These are phyloP conservation scores for Russula sp. DNA, from an alignment of 768 basidiomycete genomes.

Conservation along the genomic window DNA sequence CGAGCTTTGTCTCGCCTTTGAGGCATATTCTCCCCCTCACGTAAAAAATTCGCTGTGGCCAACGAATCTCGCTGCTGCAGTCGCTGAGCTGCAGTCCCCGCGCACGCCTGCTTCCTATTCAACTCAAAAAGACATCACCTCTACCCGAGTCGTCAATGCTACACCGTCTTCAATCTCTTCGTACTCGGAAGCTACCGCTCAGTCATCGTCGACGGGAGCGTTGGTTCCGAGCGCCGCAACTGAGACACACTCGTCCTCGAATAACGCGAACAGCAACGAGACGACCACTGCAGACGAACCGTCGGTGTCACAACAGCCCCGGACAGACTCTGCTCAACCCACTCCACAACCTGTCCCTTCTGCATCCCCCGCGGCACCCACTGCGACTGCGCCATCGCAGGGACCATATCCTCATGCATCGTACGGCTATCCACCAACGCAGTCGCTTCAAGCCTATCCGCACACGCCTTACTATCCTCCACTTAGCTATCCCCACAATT, in stretches of 20 bases:
- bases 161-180: slow-evolving; percentile 15
- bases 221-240: slow-evolving; percentile 1
- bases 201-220: slow-evolving; percentile 26
- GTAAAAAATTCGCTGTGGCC: slow-evolving; percentile 70
- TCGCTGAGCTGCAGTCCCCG: slow-evolving; percentile 40
- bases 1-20: slow-evolving; percentile 70
- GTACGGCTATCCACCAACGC: slow-evolving; percentile 42
- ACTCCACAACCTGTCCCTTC: slow-evolving; percentile 1
- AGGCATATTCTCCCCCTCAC: slow-evolving; percentile 60
- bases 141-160: slow-evolving; percentile 24
- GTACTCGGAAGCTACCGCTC: slow-evolving; percentile 9
- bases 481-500: slow-evolving; percentile 34
- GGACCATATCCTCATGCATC: slow-evolving; percentile 46
- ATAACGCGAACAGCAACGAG: neutral
- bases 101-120: slow-evolving; percentile 22
- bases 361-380: neutral
- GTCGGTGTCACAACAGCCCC: neutral
- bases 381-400: neutral
- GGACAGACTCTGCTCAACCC: neutral
- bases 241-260: neutral
- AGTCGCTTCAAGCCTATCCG: slow-evolving; percentile 49
- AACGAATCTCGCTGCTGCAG: slow-evolving; percentile 57
- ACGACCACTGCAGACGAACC: neutral
- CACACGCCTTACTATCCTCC: slow-evolving; percentile 62
- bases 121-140: slow-evolving; percentile 22